phyloP scores from a whole-genome alignment of 1,284 basidiomycete species.

The Moniliella sp. region DNA sequence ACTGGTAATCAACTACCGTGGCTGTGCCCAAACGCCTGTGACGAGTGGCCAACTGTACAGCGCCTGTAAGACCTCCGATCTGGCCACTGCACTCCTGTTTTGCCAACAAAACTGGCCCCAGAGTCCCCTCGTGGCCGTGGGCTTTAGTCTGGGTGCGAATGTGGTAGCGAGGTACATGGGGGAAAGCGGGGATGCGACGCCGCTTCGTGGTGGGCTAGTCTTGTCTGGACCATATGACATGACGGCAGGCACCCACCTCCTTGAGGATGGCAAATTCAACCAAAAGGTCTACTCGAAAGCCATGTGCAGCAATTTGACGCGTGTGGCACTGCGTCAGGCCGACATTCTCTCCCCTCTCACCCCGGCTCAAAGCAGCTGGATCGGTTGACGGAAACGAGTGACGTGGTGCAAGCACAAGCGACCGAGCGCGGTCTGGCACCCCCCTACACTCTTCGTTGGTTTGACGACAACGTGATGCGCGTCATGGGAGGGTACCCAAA shows the following conservation, averaged over 20 bases:
- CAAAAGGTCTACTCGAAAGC: conserved; percentile 51
- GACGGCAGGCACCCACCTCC: conserved; percentile 36
- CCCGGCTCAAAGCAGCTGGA: too few species aligned
- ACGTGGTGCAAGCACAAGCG: too few species aligned
- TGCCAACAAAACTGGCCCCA: conserved; percentile 53
- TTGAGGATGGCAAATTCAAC: conserved; percentile 36
- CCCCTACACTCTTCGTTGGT: conserved; percentile 20
- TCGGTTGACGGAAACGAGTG: too few species aligned
- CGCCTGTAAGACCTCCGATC: conserved; percentile 55
- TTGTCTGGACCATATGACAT: conserved; percentile 66
- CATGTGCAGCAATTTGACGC: conserved; percentile 56
- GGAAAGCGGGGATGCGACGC: conserved; percentile 55
- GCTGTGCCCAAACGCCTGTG: conserved; percentile 70
- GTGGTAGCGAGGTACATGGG: conserved; percentile 72
- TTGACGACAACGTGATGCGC: conserved; percentile 46
- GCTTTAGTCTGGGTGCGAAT: conserved; percentile 82
- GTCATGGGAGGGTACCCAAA: conserved; percentile 49
- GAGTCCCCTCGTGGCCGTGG: conserved; percentile 62
- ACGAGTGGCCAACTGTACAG: conserved; percentile 56
- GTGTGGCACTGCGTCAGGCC: conserved; percentile 11
- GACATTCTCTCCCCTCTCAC: conserved; percentile 17
- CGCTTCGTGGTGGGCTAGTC: conserved; percentile 50
- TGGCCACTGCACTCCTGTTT: conserved; percentile 58
- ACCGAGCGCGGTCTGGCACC: not conserved
- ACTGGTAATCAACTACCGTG: conserved; percentile 44